These are phyloP conservation scores for Luzula sylvatica DNA, from an alignment of 176 grass and related monocot species.

Conservation along the genomic window DNA sequence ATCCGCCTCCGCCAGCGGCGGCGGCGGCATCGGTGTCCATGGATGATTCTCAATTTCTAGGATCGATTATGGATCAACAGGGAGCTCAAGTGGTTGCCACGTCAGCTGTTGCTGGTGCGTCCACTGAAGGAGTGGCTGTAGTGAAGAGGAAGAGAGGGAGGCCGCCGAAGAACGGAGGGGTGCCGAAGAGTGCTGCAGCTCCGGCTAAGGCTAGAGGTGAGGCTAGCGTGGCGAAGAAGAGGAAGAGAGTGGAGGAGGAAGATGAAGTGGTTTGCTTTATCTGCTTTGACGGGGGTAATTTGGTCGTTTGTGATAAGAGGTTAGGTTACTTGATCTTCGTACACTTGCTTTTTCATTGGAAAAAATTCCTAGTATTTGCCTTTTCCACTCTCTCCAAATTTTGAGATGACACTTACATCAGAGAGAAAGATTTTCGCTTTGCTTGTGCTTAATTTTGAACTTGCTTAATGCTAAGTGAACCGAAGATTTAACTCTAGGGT, in stretches of 20 bases:
- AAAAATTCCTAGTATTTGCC: neutral
- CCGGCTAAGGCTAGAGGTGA: neutral
- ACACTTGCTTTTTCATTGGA: neutral
- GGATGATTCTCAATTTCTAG: slow-evolving; percentile 47
- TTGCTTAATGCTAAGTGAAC: too few species aligned
- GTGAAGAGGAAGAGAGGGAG: slow-evolving; percentile 84
- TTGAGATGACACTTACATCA: slow-evolving; percentile 17
- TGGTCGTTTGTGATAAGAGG: slow-evolving; percentile 91
- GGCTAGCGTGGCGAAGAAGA: slow-evolving; percentile 20
- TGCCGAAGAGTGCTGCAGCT: slow-evolving; percentile 6
- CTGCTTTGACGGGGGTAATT: slow-evolving; percentile 88
- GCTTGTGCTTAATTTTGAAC: neutral
- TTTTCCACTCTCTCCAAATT: neutral
- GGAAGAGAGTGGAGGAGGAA: slow-evolving; percentile 38
- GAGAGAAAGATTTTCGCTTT: neutral
- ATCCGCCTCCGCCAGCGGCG: neutral
- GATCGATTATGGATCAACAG: slow-evolving; percentile 40
- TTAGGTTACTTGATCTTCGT: slow-evolving; percentile 9
- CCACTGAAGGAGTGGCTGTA: neutral
- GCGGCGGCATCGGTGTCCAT: neutral
- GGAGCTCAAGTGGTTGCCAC: neutral
- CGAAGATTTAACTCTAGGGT: too few species aligned
- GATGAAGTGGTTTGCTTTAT: slow-evolving; percentile 98
- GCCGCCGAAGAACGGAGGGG: slow-evolving; percentile 64
- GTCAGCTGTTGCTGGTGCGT: neutral